Evolutionary conservation across 345 rosid species (phyloP).

Genomic region (Citrus cavaleriei): DNA sequence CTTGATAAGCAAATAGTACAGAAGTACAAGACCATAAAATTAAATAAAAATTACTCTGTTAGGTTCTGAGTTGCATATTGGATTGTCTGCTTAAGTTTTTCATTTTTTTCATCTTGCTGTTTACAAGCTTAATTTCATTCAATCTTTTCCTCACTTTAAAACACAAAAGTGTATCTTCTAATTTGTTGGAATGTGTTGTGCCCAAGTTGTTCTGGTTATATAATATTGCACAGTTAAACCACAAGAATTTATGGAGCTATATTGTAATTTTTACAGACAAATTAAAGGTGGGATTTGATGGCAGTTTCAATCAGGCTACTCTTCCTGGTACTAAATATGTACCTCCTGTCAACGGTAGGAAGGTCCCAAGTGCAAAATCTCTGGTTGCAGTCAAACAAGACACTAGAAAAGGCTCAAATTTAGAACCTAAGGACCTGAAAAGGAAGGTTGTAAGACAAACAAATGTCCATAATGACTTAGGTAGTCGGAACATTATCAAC

Average conservation of each 20-base stretch:
- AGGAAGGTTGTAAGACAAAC: constrained; percentile 36
- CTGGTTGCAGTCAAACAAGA: constrained; percentile 28
- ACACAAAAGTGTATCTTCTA: background rate
- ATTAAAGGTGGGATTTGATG: constrained; percentile 36
- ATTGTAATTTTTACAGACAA: constrained; percentile 46
- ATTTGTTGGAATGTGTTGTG: background rate
- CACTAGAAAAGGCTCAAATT: constrained; percentile 37
- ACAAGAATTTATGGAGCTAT: constrained; percentile 20
- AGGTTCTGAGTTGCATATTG: background rate
- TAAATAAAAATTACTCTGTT: background rate
- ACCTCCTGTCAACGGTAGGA: constrained; percentile 39
- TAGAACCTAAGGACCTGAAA: constrained; percentile 48
- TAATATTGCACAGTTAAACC: background rate
- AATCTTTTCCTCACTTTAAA: background rate
- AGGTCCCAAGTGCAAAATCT: constrained; percentile 34
- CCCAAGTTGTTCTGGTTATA: background rate
- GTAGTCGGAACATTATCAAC: constrained; percentile 46
- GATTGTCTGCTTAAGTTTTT: background rate
- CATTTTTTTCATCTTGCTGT: background rate
- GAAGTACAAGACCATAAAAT: background rate
- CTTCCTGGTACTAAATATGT: constrained; percentile 28
- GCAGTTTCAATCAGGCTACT: constrained; percentile 16
- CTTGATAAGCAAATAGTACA: background rate
- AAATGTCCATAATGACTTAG: constrained; percentile 37
- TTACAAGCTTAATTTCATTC: background rate